A percentile compares a stretch with the other conserved stretches of the same genome.
Evolutionary conservation across 371 early-diverging fungal species (phyloP).

Genomic region (Mucor plumbeus): DNA sequence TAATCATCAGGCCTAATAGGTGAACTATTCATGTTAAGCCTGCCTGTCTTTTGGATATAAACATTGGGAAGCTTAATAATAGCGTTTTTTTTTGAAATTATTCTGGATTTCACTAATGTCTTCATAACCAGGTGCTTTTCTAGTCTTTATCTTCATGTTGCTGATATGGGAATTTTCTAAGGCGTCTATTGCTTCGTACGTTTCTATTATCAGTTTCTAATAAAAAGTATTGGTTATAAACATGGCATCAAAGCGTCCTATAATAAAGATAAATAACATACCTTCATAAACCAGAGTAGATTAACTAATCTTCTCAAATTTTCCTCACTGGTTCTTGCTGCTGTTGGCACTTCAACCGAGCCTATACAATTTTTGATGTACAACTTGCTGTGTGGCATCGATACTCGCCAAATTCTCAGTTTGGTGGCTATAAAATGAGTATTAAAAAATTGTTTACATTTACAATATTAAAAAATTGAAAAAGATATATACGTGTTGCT

Average conservation of each 20-base stretch:
- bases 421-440: slow-evolving; percentile 20
- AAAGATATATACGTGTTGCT: too few species aligned
- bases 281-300: too few species aligned
- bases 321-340: slow-evolving; percentile 20
- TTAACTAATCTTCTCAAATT: too few species aligned
- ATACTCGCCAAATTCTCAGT: slow-evolving; percentile 19
- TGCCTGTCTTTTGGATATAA: too few species aligned
- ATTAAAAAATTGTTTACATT: slow-evolving; percentile 18
- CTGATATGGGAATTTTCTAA: too few species aligned
- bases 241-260: slow-evolving; percentile 24
- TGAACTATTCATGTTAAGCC: too few species aligned
- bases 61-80: too few species aligned
- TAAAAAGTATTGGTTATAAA: slow-evolving; percentile 22
- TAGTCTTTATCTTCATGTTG: slow-evolving; percentile 28
- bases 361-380: slow-evolving; percentile 25
- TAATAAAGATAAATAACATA: slow-evolving; percentile 27
- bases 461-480: slow-evolving; percentile 12
- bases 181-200: too few species aligned
- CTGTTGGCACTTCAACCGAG: slow-evolving; percentile 23
- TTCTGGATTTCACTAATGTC: slow-evolving; percentile 23
- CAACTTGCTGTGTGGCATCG: slow-evolving; percentile 26
- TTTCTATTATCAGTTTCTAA: slow-evolving; percentile 26
- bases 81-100: slow-evolving; percentile 24
- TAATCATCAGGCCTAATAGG: too few species aligned
- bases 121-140: slow-evolving; percentile 26